Evolutionary conservation across 805 yeast genomes (phyloP), one percentile per base, ranked within the genome.

Genomic region (Starmerella roubikii): DNA sequence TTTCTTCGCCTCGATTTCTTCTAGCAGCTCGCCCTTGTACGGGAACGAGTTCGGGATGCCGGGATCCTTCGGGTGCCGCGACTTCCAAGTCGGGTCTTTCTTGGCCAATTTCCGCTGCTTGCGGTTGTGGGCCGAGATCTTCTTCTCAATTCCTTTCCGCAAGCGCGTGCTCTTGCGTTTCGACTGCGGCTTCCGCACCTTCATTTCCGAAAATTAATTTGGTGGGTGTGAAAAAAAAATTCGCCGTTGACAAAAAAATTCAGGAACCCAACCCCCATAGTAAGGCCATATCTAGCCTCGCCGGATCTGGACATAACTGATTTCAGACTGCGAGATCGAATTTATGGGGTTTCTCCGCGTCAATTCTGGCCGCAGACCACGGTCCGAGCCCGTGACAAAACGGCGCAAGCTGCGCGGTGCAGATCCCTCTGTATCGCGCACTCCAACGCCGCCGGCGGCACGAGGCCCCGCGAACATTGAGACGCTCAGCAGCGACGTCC

Each of bases 11-110:
- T 72, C 64, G 60, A 69, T 46, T 60, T 65, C 59, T 57, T 66
- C 64, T 41, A 91, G 64, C 41, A 91, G 74, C 59, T 72, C 71
- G 47, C 81, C 93, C 60, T 88, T 91, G 66, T 85, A 91, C 25
- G 98, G 98, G 70, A 85, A 91, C 52, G 78, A 76, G 37, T 93
- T 67, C 40, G 98, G 98, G 51, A 91, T 88, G 48, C 97, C 97
- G 10, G 88, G 86, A 58, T 86, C 96, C 62, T 83, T 88, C 54
- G 73, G 74, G 41, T 64, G 62, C 54, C 76, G 75, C 15, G 94
- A 81, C 58, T 73, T 84, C 98, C 98, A 91, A 13, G 97, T 91
- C 3, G 74, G 74, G 59, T 88, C 96, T 56, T 74, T 85, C 69
- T 91, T 91, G 16, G 94, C 71, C 20, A 58, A 49, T 64, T 91